Evolutionary conservation across 768 basidiomycete species (phyloP).

Genomic region (Kwoniella botswanensis): DNA sequence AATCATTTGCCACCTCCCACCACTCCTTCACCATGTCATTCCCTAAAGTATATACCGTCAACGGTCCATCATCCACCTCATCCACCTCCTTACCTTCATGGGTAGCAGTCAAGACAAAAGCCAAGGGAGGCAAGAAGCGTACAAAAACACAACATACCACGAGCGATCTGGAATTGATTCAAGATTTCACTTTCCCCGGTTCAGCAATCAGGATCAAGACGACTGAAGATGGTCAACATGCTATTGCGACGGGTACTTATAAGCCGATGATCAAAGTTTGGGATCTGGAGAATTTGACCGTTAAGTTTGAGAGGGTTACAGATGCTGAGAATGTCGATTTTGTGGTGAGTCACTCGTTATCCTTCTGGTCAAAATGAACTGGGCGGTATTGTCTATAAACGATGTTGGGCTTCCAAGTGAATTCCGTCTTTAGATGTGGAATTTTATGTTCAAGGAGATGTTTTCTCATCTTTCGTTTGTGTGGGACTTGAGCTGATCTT

Average conservation of each 20-base stretch:
- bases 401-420: no score
- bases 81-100: constrained; percentile 93
- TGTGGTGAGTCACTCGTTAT: constrained; percentile 72
- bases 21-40: constrained; percentile 39
- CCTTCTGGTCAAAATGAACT: not conserved
- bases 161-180: constrained; percentile 85
- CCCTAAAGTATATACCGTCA: constrained; percentile 89
- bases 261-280: constrained; percentile 97
- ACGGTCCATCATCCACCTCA: constrained; percentile 83
- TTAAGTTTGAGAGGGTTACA: constrained; percentile 94
- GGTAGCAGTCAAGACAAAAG: constrained; percentile 65
- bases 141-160: constrained; percentile 64
- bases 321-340: constrained; percentile 99
- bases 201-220: constrained; percentile 89
- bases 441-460: no score
- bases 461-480: no score
- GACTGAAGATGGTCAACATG: constrained; percentile 89
- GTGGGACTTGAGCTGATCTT: not conserved
- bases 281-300: constrained; percentile 87
- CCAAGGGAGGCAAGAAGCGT: constrained; percentile 54
- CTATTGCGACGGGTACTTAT: constrained; percentile 92
- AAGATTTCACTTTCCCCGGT: constrained; percentile 97
- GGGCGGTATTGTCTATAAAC: no score
- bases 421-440: no score
- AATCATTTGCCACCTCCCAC: constrained; percentile 5